Evolutionary conservation across 768 basidiomycete species (phyloP), one percentile per base, ranked within the genome.

Genomic region (Leucocoprinus leucothites): DNA sequence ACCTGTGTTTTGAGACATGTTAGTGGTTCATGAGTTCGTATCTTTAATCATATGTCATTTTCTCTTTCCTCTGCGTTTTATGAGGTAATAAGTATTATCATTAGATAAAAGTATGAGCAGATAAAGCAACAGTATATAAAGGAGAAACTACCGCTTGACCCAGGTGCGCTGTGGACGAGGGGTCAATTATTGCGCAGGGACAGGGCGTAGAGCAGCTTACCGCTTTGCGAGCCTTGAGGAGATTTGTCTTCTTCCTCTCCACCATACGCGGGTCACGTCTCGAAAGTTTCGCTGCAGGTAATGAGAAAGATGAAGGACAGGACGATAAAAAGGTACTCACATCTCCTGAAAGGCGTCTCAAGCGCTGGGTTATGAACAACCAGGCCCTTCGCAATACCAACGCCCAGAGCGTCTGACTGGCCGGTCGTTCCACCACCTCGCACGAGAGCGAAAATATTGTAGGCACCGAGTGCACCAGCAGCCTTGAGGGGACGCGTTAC

Each of bases 251-350:
- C 77, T 99, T 99, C 63, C 96, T 81, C 74, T 99, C 96, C 26
- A 97, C 95, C 91, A 96, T 91, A 71, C 97, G 88, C 44, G 94
- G 93, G 77, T 99, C 96, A 63, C 95, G 85, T 68, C 85, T 84
- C 56, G 93, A 71, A 45, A 95, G 74, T 75, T 92, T 88, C 57
- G 91, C 95, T 97, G 66, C 0, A 28, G 16, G 58, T 46, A 58
- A 50, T 14, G 26, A 49, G 53, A 34, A 60, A 56, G 58, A 46
- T 9, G 22, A n/a, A 36, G 57, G 18, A 22, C 13, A 18, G 25
- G 13, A 9, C 4, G 21, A 34, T 2, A 22, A 25, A 14, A 57
- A 9, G 8, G 28, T 24, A 71, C 82, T 43, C 64, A 94, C 95
- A 87, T 80, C 82, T 83, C 64, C 80, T 79, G 61, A 99, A 72